A percentile compares a stretch with the other conserved stretches of the same genome.
phyloP scores from a whole-genome alignment of 2,329 filamentous ascomycete species.

The Fulvia fulva region DNA sequence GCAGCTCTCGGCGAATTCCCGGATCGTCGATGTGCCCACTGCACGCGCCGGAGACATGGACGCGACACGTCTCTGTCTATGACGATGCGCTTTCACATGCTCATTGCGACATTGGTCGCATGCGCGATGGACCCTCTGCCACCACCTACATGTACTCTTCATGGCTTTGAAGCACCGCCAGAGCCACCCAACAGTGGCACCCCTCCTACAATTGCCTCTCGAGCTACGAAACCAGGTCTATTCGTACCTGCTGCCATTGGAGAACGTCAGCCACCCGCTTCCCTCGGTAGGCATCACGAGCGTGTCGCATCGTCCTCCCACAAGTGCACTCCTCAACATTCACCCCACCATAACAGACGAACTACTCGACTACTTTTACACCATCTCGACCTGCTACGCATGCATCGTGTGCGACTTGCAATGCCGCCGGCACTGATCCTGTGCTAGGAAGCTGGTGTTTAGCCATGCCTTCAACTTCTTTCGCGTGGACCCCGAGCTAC shows the following conservation, averaged over 20 bases:
- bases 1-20: neutral
- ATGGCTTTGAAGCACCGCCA: neutral
- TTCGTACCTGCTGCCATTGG: slow-evolving; percentile 31
- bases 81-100: neutral
- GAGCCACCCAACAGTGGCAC: neutral
- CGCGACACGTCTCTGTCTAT: neutral
- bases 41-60: neutral
- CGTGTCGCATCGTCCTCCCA: slow-evolving; percentile 30
- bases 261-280: slow-evolving; percentile 28
- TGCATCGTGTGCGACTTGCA: neutral
- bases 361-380: slow-evolving; percentile 31
- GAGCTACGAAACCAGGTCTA: slow-evolving; percentile 45
- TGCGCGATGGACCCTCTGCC: no score
- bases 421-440: neutral
- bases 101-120: neutral
- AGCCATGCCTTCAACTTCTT: slow-evolving; percentile 38
- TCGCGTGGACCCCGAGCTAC: slow-evolving; percentile 32
- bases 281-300: slow-evolving; percentile 33
- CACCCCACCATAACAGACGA: slow-evolving; percentile 28
- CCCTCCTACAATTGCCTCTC: slow-evolving; percentile 37
- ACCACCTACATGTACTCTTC: neutral
- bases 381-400: slow-evolving; percentile 28
- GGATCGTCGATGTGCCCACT: slow-evolving; percentile 6
- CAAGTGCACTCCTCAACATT: slow-evolving; percentile 24
- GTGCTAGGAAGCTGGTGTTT: slow-evolving; percentile 29